phyloP scores from a whole-genome alignment of 768 basidiomycete genomes.

The Trametes elegans region DNA sequence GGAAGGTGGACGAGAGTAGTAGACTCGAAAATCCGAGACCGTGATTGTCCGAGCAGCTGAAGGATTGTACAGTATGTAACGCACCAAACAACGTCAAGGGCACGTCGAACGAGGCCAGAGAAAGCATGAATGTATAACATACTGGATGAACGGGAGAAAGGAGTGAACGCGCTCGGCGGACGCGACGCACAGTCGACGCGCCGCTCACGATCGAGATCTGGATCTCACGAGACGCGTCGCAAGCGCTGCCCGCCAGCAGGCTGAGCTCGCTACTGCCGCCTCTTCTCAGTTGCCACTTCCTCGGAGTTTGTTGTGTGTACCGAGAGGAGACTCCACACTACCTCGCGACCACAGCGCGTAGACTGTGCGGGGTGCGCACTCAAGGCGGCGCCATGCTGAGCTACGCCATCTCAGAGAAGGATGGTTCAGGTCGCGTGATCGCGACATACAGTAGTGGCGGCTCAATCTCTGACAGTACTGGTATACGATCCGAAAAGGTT shows the following conservation, averaged over 20 bases:
- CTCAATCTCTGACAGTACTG: background rate
- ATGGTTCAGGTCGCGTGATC: conserved; percentile 19
- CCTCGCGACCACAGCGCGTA: too few relatives aligned
- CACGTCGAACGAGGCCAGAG: too few relatives aligned
- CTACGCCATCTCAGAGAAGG: conserved; percentile 12
- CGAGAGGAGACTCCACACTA: background rate
- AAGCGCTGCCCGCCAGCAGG: background rate
- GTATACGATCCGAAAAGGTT: background rate
- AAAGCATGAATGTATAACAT: too few relatives aligned
- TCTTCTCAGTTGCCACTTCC: background rate
- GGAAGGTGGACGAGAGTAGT: background rate
- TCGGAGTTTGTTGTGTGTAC: too few relatives aligned
- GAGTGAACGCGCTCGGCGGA: background rate
- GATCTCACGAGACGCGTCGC: background rate
- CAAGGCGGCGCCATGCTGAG: too few relatives aligned
- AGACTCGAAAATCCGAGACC: too few relatives aligned
- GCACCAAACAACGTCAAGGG: too few relatives aligned
- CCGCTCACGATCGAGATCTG: background rate
- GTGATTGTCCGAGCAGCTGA: too few relatives aligned
- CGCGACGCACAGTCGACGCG: background rate
- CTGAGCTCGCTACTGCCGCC: background rate
- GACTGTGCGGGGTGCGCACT: background rate
- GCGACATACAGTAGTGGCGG: conserved; percentile 1
- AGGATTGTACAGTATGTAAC: too few relatives aligned
- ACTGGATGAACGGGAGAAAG: background rate